phyloP scores from a whole-genome alignment of 2,329 filamentous ascomycete genomes.

The Penicillium sp. region DNA sequence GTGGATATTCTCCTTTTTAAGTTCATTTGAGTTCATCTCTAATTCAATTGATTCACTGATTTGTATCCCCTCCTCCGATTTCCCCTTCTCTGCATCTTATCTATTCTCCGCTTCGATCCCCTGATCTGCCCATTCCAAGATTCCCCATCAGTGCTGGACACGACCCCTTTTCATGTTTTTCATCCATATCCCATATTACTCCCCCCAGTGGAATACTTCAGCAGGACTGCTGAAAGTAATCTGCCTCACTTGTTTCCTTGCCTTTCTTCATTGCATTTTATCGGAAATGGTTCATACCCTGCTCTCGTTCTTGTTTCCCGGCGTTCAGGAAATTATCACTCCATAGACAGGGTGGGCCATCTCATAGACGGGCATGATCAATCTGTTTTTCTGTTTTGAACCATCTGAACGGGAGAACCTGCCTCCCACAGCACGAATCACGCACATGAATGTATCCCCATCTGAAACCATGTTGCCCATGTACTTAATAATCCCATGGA shows the following conservation, averaged over 20 bases:
- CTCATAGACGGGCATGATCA: slow-evolving; percentile 16
- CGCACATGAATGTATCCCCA: slow-evolving; percentile 10
- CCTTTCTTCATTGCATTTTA: not conserved
- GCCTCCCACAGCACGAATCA: slow-evolving; percentile 19
- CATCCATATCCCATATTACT: not conserved
- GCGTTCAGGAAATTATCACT: slow-evolving; percentile 9
- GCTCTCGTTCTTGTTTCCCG: slow-evolving; percentile 3
- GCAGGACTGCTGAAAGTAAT: not conserved
- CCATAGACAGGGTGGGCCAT: slow-evolving; percentile 19
- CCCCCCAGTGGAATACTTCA: not conserved
- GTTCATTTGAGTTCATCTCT: no score
- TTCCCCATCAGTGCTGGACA: slow-evolving; percentile 22
- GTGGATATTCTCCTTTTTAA: no score
- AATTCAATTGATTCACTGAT: no score
- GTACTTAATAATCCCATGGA: slow-evolving; percentile 6
- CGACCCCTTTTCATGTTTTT: not conserved
- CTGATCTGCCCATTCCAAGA: slow-evolving; percentile 1
- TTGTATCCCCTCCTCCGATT: not conserved
- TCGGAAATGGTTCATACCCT: not conserved
- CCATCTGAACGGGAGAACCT: slow-evolving; percentile 7
- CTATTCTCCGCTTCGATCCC: not conserved
- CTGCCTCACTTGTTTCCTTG: no score
- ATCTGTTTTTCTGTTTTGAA: slow-evolving; percentile 11
- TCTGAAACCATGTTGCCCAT: slow-evolving; percentile 1
- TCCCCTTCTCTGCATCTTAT: not conserved